A percentile compares a stretch with the other conserved stretches of the same genome.
These are phyloP conservation scores for Puccinia triticina DNA, from an alignment of 1,284 basidiomycete genomes.

Conservation along the genomic window DNA sequence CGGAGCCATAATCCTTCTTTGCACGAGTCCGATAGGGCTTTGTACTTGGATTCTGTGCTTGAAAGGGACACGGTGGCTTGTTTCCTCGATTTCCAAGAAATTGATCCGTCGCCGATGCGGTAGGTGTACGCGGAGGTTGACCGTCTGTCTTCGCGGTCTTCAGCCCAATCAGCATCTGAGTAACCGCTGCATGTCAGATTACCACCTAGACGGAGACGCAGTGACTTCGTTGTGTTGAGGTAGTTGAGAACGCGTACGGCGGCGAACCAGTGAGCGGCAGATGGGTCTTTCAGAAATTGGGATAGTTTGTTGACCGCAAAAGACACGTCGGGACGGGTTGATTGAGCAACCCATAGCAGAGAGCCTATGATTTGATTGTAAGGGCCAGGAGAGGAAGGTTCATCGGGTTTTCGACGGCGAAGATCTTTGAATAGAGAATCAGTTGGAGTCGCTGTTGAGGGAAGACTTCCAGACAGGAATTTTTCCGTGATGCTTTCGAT, in stretches of 20 bases:
- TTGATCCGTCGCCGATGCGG: not conserved
- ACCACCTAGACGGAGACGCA: not conserved
- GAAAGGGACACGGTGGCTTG: constrained; percentile 15
- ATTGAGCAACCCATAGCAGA: constrained; percentile 18
- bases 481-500: not conserved
- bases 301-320: constrained; percentile 22
- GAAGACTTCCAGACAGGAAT: not conserved
- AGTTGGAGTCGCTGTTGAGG: not conserved
- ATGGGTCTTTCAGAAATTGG: constrained; percentile 11
- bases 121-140: not conserved
- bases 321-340: not conserved
- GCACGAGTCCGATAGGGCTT: not conserved
- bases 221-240: not conserved
- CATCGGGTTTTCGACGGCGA: not conserved
- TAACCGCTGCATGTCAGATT: not conserved
- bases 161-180: constrained; percentile 32
- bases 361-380: not conserved
- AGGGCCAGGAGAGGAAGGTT: not conserved
- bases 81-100: constrained; percentile 19
- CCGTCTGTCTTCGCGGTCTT: not conserved
- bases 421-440: not conserved
- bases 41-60: constrained; percentile 3
- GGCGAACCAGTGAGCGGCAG: constrained; percentile 2
- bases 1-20: too few relatives aligned
- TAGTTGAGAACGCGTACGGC: constrained; percentile 1